These are phyloP conservation scores for Annulohypoxylon truncatum DNA, from an alignment of 2,329 filamentous ascomycete genomes.

Conservation along the genomic window DNA sequence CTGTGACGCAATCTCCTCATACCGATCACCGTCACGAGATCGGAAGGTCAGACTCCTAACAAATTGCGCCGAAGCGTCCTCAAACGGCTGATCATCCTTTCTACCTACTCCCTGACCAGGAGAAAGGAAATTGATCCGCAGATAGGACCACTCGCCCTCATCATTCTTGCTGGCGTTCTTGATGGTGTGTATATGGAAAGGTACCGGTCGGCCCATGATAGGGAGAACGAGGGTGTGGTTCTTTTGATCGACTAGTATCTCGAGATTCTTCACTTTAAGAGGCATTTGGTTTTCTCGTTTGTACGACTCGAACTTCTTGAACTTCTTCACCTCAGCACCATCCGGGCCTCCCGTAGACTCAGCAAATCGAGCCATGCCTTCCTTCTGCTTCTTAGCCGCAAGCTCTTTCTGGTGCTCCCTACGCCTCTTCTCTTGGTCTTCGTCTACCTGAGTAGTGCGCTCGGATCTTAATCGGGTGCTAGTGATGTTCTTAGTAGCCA, in stretches of 20 bases:
- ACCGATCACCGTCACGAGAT: constrained; percentile 87
- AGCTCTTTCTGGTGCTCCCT: constrained; percentile 93
- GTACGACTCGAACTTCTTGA: constrained; percentile 99
- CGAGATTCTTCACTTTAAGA: constrained; percentile 81
- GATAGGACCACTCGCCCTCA: constrained; percentile 91
- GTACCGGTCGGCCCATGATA: constrained; percentile 96
- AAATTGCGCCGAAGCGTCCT: constrained; percentile 95
- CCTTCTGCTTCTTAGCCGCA: constrained; percentile 86
- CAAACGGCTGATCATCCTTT: constrained; percentile 97
- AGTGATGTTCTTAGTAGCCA: constrained; percentile 94
- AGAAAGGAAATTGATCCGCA: constrained; percentile 97
- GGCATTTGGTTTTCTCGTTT: constrained; percentile 97
- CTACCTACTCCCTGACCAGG: constrained; percentile 96
- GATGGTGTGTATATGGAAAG: constrained; percentile 97
- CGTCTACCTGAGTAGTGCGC: constrained; percentile 86
- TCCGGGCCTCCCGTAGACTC: constrained; percentile 87
- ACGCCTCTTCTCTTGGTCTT: constrained; percentile 87
- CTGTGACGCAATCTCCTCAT: constrained; percentile 90
- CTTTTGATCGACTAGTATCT: constrained; percentile 91
- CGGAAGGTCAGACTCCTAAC: constrained; percentile 95
- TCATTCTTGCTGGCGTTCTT: constrained; percentile 99
- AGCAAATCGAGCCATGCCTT: constrained; percentile 86
- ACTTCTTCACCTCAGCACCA: constrained; percentile 94
- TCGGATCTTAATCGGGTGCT: constrained; percentile 93
- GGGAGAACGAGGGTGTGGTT: constrained; percentile 91